Base-by-base conservation (phyloP, 2,329 filamentous ascomycete genomes). In the Aspergillus alliaceus region DNA sequence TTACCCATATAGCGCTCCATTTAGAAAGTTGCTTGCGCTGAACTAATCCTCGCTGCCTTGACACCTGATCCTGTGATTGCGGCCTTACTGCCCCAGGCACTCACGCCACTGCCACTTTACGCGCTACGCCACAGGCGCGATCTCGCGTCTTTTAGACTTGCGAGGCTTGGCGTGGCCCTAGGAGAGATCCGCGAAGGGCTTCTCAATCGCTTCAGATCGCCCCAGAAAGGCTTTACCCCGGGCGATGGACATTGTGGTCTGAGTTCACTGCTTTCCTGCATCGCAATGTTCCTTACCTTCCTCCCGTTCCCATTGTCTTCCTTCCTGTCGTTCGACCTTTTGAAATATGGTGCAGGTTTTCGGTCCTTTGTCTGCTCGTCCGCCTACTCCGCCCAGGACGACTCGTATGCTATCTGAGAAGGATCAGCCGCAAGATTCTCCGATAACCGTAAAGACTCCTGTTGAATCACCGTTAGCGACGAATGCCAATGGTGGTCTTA, bases 341-440 rank as follows among this genome's bases (percentile, higher is more conserved):
- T 63, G 54, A 73, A 76, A 65, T 64, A 77, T 77, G 75, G 74
- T 76, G 62, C 74, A 77, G 62, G 69, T 69, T 54, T 75, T 83
- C 65, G 74, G 79, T 56, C 72, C 73, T 64, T 72, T 84, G 63
- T 77, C 80, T 66, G 72, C 75, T 70, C 80, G 81, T 66, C 83
- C 82, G 59, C 83, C 82, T 18, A 85, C 82, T 66, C 82, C 83
- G 63, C 83, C 83, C 35, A 79, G 79, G 73, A 70, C 69, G 57
- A 67, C 69, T 59, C 69, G 66, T 59, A 57, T 62, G 44, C 56
- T 67, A 52, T 59, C 64, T 56, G 69, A 72, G 44, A 64, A 66
- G 55, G 65, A 80, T 78, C 62, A 76, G 55, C 69, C 70, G 54
- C 72, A 75, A 29, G 70, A 73, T 46, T 75, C 72, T 27, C 63